Base-by-base conservation (phyloP, 768 basidiomycete genomes). In the Sutorius australiensis region DNA sequence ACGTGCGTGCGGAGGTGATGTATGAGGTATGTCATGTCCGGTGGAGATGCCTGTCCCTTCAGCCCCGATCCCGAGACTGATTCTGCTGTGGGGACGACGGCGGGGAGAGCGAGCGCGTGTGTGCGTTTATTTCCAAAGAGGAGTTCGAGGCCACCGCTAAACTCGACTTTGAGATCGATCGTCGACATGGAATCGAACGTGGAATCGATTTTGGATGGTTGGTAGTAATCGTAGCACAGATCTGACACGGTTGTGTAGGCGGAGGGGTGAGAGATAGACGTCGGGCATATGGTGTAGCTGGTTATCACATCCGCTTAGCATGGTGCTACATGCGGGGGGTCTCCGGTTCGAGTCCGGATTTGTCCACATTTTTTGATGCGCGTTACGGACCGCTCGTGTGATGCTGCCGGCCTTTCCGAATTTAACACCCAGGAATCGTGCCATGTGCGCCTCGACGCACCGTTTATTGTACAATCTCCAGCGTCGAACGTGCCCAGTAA, bases 131-230 rank as follows among this genome's bases (percentile, higher is more conserved):
- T 88, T 9, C 77, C 75, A 73, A 95, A 95, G 9, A 95, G 75
- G 3, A 91, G 77, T 67, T 95, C 93, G 52, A 94, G 82, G 14
- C 92, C 92, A 38, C 92, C 92, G 50, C 88, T 75, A 67, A 93
- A 92, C 65, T 87, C 86, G 60, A 93, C 71, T 53, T 81, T 87
- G 60, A 92, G 57, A 36, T 64, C 27, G 48, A 72, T 58, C 53
- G 59, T 66, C 21, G 58, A 56, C 58, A 46, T 33, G 24, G 24
- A 24, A 24, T 24, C 24, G 24, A 2, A 24, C 24, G 24, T 24
- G 24, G 24, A 24, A 2, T 24, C 2, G 24, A 4, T 24, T 24
- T 24, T 24, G 24, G 24, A 24, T 24, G 24, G 4, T 2, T 4
- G 2, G 24, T 24, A 4, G 4, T 24, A 24, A 24, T 24, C 24